Base-by-base conservation (phyloP, 306 rosid genomes). In the Trifolium dubium region DNA sequence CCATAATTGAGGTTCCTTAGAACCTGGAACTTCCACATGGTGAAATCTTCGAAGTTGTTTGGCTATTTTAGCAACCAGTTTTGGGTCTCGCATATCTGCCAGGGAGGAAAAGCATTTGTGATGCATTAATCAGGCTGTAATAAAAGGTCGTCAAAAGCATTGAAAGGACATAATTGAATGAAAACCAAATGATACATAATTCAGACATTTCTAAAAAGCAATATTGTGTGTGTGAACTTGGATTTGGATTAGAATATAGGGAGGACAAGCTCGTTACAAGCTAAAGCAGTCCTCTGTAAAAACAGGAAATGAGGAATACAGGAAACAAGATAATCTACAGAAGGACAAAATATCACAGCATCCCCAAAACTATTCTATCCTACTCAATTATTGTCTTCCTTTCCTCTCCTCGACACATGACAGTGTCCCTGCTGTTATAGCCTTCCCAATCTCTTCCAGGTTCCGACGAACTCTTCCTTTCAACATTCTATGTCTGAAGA, bases 1-100 rank as follows among this genome's bases (percentile, higher is more conserved):
- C 99, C 99, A 94, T 67, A 94, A 73, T 65, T 89, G 97, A 66
- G 99, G 96, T 79, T 94, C 99, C 81, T 85, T 89, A 71, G 93
- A 86, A 56, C 92, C 92, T 46, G 97, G 97, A 83, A 94, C 75
- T 73, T 87, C 92, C 74, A 94, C 79, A 75, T 87, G 80, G 79
- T 94, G 99, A 76, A 94, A 94, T 77, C 79, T 81, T 58, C 46
- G 67, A 17, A 94, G 75, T 58, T 94, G 77, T 80, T 82, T 89
- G 41, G 99, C 99, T 67, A 92, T 87, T 83, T 82, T 89, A 54
- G 95, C 88, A 67, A 86, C 92, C 71, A 88, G 75, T 80, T 89
- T 89, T 71, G 95, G 92, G 40, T 79, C 83, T 68, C 88, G 90
- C 92, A 94, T 83, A 62, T 92, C 99, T 94, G 86, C 84, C 83